phyloP scores from a whole-genome alignment of 208 protist species.

The Leishmania arabica region DNA sequence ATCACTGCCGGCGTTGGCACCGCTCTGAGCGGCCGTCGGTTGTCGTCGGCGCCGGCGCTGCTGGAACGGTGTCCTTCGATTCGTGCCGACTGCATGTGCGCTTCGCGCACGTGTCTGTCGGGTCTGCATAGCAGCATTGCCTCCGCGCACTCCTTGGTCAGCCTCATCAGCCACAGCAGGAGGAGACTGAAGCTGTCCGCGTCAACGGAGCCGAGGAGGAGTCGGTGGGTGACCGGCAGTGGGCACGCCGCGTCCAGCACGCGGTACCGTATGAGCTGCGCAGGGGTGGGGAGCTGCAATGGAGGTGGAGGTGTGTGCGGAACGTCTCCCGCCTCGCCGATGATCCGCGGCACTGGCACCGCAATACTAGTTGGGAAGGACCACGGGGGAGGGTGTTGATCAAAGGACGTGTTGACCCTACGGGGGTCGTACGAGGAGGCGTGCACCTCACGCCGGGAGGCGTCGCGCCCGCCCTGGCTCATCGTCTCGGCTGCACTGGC shows the following conservation, averaged over 20 bases:
- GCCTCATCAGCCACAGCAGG: conserved; percentile 13
- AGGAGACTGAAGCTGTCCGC: not conserved
- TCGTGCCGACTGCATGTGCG: not conserved
- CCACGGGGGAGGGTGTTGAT: conserved; percentile 2
- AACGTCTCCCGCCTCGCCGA: not conserved
- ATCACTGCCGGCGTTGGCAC: not conserved
- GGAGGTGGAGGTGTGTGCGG: not conserved
- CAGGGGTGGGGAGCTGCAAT: conserved; percentile 14
- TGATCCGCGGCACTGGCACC: not conserved
- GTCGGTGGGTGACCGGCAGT: conserved; percentile 18
- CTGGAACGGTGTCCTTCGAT: not conserved
- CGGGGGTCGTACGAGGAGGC: not conserved
- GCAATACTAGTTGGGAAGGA: not conserved
- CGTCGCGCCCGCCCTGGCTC: not conserved
- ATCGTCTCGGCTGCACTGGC: not conserved
- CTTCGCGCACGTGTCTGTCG: not conserved
- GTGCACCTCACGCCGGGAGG: not conserved
- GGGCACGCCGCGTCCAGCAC: conserved; percentile 15
- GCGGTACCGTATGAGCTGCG: conserved; percentile 26
- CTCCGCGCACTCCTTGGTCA: conserved; percentile 9
- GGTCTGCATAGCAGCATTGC: conserved; percentile 15
- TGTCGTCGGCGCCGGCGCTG: not conserved
- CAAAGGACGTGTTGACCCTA: not conserved
- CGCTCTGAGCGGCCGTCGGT: not conserved
- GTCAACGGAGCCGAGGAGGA: conserved; percentile 27